Conservation (phyloP, 1,284 basidiomycete species). For the Puccinia hordei region DNA sequence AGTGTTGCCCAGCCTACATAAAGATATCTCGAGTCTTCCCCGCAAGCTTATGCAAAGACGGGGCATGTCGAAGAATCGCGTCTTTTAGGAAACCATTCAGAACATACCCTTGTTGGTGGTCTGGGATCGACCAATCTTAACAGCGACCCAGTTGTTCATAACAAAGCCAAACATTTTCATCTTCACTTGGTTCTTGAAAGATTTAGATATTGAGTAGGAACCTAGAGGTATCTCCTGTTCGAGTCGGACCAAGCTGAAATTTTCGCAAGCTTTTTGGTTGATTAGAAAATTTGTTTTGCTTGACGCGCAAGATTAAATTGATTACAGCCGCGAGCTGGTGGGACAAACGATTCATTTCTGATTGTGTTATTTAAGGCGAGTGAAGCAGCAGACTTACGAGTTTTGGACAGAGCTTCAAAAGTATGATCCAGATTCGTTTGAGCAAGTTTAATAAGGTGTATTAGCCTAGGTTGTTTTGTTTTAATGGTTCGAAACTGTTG, state of each 20-base stretch:
- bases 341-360: too few relatives aligned
- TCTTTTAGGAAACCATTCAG: not conserved
- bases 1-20: not conserved
- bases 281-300: not conserved
- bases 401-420: not conserved
- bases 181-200: not conserved
- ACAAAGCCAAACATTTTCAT: constrained; percentile 20
- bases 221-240: not conserved
- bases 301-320: not conserved
- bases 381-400: constrained; percentile 13
- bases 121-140: not conserved
- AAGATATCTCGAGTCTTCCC: not conserved
- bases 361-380: not conserved
- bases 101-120: not conserved
- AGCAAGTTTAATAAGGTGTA: not conserved
- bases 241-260: not conserved
- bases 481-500: not conserved
- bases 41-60: not conserved
- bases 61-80: not conserved
- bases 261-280: not conserved
- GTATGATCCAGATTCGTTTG: not conserved
- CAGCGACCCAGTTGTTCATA: not conserved
- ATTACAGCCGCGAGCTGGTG: not conserved
- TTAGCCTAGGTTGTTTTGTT: not conserved
- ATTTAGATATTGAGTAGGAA: not conserved